Base-by-base conservation (phyloP, 257 asterid species). In the Ilex asprella region DNA sequence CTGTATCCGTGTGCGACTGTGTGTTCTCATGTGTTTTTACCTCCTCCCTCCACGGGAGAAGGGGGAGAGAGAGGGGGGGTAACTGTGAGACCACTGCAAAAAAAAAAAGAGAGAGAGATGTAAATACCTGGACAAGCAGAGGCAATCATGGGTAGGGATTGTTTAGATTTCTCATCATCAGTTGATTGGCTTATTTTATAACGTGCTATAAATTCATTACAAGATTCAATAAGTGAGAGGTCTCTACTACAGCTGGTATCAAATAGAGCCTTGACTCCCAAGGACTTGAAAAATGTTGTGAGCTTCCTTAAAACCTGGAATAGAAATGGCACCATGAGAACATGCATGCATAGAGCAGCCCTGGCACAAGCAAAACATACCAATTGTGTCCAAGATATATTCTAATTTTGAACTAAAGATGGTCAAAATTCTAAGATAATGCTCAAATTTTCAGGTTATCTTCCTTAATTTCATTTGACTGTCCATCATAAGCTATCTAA, bases 211-310 rank as follows among this genome's bases (percentile, higher is more conserved):
- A 93, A 93, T 72, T 93, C 97, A 62, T 85, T 70, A 78, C 97
- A 93, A 52, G 96, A 87, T 85, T 93, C 99, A 7, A 82, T 66
- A 52, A 93, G 89, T 41, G 97, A 79, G 64, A 93, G 74, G 76
- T 93, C 99, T 60, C 99, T 77, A 71, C 95, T 85, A 81, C 91
- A 70, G 79, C 97, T 89, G 65, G 96, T 93, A 77, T 93, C 99
- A 80, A 83, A 93, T 78, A 93, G 53, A 59, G 95, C 85, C 63
- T 76, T 87, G 72, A 93, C 99, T 41, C 96, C 97, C 80, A 93
- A 65, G 14, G 96, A 82, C 80, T 89, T 93, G 31, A 93, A 85
- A 12, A 93, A 65, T 4, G 97, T 81, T 11, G 97, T 85, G 67
- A 93, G 94, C 81, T 93, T 93, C 69, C 67, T 69, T 66, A 79